phyloP scores from a whole-genome alignment of 2,329 filamentous ascomycete genomes.

The Mycosphaerella arachidis region DNA sequence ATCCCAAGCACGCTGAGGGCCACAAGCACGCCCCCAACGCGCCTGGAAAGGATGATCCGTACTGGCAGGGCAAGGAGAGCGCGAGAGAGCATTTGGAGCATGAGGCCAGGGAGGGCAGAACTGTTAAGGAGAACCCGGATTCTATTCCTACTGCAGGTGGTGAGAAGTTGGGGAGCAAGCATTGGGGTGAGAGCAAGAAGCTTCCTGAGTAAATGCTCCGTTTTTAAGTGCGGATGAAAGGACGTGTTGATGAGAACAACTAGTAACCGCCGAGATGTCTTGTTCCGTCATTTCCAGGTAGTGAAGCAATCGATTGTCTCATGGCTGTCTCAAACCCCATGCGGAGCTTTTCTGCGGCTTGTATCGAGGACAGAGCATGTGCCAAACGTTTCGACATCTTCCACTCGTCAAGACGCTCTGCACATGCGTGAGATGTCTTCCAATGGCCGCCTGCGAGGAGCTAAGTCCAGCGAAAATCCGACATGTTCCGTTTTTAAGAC shows the following conservation, averaged over 20 bases:
- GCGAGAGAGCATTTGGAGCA: background rate
- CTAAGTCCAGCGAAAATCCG: too few species aligned
- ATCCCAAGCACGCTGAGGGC: background rate
- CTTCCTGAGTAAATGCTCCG: background rate
- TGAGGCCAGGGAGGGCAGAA: conserved; percentile 4
- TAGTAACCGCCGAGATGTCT: background rate
- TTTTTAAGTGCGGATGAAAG: background rate
- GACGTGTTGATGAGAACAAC: background rate
- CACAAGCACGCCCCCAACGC: background rate
- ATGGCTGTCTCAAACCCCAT: too few species aligned
- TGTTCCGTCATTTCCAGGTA: too few species aligned
- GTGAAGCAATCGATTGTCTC: too few species aligned
- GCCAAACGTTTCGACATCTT: too few species aligned
- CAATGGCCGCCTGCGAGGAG: too few species aligned
- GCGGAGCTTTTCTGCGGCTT: too few species aligned
- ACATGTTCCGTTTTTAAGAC: too few species aligned
- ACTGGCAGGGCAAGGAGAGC: background rate
- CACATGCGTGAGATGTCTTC: too few species aligned
- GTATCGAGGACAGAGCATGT: too few species aligned
- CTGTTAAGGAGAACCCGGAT: conserved; percentile 22
- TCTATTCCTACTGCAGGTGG: conserved; percentile 33
- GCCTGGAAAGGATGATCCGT: background rate
- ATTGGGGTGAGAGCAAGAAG: conserved; percentile 34
- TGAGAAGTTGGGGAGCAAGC: conserved; percentile 29
- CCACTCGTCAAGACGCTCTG: too few species aligned